Percentiles rank a stretch among this genome's conserved stretches.
Conservation (phyloP, 192 early-diverging fungal genomes). For the Coemansia sp. region DNA sequence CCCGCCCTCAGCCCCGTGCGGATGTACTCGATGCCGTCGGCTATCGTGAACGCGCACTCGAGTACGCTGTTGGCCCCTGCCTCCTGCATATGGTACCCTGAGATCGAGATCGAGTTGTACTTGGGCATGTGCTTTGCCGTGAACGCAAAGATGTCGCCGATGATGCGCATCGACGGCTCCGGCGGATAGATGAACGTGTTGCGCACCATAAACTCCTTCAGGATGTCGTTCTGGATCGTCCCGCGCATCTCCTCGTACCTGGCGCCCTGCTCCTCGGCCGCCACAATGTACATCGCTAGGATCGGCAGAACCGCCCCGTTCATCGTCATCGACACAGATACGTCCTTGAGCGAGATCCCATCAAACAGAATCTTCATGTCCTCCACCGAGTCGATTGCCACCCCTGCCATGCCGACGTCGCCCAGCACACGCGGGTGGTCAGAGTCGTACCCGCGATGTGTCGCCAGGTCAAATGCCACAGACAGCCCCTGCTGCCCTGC, state of each 20-base stretch:
- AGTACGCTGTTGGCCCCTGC: constrained; percentile 86
- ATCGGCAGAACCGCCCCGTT: constrained; percentile 92
- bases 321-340: constrained; percentile 95
- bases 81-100: constrained; percentile 92
- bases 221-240: constrained; percentile 90
- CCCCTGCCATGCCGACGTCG: constrained; percentile 93
- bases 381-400: constrained; percentile 89
- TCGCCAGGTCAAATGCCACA: constrained; percentile 90
- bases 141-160: constrained; percentile 89
- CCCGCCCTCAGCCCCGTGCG: constrained; percentile 75
- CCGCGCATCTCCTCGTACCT: constrained; percentile 77
- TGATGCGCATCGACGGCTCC: constrained; percentile 84
- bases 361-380: constrained; percentile 93
- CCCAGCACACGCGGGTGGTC: constrained; percentile 88
- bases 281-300: constrained; percentile 87
- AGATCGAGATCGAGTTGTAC: constrained; percentile 96
- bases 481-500: constrained; percentile 87
- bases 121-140: constrained; percentile 88
- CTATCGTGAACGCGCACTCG: constrained; percentile 90
- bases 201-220: constrained; percentile 94
- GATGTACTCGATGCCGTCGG: constrained; percentile 84
- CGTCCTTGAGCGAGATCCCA: constrained; percentile 85
- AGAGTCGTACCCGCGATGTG: constrained; percentile 86
- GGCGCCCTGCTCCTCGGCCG: constrained; percentile 84
- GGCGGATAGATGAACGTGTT: constrained; percentile 96